Percentiles rank a stretch among this genome's conserved stretches.
Conservation (phyloP, 225 moss, liverwort and hornwort genomes). For the Sphagnum contortum region DNA sequence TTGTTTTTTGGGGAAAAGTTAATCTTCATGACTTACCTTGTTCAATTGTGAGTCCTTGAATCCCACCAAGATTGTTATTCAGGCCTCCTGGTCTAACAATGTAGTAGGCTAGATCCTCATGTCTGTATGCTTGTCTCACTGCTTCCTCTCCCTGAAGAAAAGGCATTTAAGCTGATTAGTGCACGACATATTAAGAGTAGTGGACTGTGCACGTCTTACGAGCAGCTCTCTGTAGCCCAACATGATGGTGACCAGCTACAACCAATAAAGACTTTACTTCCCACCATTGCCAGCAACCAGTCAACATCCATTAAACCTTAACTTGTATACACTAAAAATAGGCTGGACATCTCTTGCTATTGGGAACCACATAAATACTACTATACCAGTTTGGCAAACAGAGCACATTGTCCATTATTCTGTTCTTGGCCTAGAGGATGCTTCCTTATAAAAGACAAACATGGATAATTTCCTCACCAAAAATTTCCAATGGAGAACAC, state of each 20-base stretch:
- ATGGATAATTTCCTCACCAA: constrained; percentile 22
- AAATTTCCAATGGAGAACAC: constrained; percentile 74
- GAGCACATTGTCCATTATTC: too few relatives aligned
- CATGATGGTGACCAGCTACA: too few relatives aligned
- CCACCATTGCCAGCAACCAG: not conserved
- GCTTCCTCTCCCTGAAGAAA: constrained; percentile 59
- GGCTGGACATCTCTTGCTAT: not conserved
- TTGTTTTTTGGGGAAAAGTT: too few relatives aligned
- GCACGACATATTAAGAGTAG: too few relatives aligned
- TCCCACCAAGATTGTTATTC: constrained; percentile 55
- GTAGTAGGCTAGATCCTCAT: constrained; percentile 72
- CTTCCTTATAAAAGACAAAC: too few relatives aligned
- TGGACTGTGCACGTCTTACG: too few relatives aligned
- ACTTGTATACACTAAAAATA: too few relatives aligned
- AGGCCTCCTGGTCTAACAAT: constrained; percentile 76
- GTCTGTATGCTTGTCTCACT: constrained; percentile 49
- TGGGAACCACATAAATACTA: not conserved
- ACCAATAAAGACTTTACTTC: not conserved
- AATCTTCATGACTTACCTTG: constrained; percentile 40
- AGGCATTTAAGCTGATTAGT: too few relatives aligned
- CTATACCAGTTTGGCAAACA: not conserved
- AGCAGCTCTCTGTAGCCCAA: too few relatives aligned
- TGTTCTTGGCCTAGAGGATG: too few relatives aligned
- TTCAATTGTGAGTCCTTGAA: constrained; percentile 53
- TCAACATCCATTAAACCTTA: too few relatives aligned